Conservation (phyloP, 2,329 filamentous ascomycete genomes). For the Ramularia endophylla region DNA sequence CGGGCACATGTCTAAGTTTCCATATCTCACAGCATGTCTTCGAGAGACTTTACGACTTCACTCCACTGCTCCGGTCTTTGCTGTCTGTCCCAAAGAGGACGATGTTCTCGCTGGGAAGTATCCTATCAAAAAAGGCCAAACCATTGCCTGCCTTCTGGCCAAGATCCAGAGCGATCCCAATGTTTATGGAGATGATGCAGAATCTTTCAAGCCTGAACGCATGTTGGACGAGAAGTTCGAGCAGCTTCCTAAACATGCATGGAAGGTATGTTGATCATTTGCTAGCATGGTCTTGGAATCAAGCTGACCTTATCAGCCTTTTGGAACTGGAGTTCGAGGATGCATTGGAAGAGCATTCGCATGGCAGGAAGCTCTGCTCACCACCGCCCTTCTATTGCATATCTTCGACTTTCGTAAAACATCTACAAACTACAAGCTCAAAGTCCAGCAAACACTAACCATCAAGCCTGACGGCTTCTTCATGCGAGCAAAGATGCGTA, state of each 20-base stretch:
- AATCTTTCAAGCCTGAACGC: slow-evolving; percentile 62
- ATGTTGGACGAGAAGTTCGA: slow-evolving; percentile 66
- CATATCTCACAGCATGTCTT: slow-evolving; percentile 61
- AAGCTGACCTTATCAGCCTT: slow-evolving; percentile 40
- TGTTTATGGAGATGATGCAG: slow-evolving; percentile 59
- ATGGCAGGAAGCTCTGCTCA: slow-evolving; percentile 64
- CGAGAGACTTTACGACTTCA: slow-evolving; percentile 58
- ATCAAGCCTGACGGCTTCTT: slow-evolving; percentile 59
- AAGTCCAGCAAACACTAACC: slow-evolving; percentile 52
- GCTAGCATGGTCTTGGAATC: slow-evolving; percentile 48
- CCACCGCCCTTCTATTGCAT: slow-evolving; percentile 59
- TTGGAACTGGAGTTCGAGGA: slow-evolving; percentile 63
- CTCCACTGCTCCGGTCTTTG: slow-evolving; percentile 55
- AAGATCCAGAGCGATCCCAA: slow-evolving; percentile 56
- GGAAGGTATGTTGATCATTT: slow-evolving; percentile 8
- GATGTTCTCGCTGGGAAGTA: slow-evolving; percentile 57
- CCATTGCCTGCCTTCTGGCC: slow-evolving; percentile 45
- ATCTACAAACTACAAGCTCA: slow-evolving; percentile 54
- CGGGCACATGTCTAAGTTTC: slow-evolving; percentile 58
- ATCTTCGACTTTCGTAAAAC: slow-evolving; percentile 62
- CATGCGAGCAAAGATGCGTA: slow-evolving; percentile 53
- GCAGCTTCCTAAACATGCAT: slow-evolving; percentile 26
- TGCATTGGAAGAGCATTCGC: slow-evolving; percentile 69
- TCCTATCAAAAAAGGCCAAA: slow-evolving; percentile 47
- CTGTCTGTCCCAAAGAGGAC: slow-evolving; percentile 44